Base-by-base conservation (phyloP, 1,139 yeast genomes). In the Saccharomyces hybrid region DNA sequence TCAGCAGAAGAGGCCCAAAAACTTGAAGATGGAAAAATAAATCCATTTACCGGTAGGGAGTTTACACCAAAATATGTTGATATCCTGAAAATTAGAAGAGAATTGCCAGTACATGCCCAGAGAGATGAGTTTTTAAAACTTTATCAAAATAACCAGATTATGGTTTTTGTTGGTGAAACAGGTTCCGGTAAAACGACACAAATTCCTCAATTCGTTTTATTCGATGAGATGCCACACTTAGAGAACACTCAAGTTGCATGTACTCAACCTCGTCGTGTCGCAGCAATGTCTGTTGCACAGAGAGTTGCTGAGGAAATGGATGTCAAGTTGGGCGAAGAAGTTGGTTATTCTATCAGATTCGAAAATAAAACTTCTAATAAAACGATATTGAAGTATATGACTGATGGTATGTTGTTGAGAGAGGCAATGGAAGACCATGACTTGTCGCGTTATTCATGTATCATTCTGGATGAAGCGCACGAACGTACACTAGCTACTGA, bases 111-210 rank as follows among this genome's bases (percentile, higher is more conserved):
- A 16, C 97, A 91, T 72, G 83, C 93, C 38, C 97, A 93, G 73
- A 80, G 98, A 69, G 86, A 83, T 53, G 96, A 91, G 73, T 95
- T 93, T 68, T 77, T 93, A 57, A 77, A 79, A 60, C 81, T 87
- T 58, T 93, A 87, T 74, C 98, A 93, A 60, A 75, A 80, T 16
- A 84, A 95, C 49, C 99, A 93, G 72, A 88, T 93, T 68, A 87
- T 93, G 95, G 98, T 93, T 50, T 90, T 93, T 72, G 98, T 93
- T 48, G 99, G 99, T 75, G 99, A 93, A 71, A 93, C 99, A 1
- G 98, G 98, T 73, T 88, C 97, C 14, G 98, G 98, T 78, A 91
- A 91, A 70, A 91, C 98, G 27, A 91, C 98, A 0, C 98, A 91
- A 73, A 90, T 91, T 58, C 97, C 98, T 3, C 98, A 91, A 72